phyloP scores from a whole-genome alignment of 139 green algal species.

The Tetraselmis chui region DNA sequence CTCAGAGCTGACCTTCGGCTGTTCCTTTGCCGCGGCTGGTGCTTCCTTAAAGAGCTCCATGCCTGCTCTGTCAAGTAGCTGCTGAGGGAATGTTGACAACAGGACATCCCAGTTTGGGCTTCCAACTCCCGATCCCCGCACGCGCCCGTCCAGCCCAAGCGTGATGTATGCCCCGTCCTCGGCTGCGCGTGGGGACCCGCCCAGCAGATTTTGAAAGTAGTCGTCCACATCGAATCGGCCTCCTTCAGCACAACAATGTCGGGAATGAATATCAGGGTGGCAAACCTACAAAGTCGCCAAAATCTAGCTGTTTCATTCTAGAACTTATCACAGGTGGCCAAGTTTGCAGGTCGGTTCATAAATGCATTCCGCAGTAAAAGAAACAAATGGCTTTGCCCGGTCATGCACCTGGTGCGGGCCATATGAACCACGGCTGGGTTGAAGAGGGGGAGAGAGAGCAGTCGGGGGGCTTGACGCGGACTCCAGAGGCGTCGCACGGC shows the following conservation, averaged over 20 bases:
- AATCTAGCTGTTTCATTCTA: too few relatives aligned
- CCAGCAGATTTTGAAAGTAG: not conserved
- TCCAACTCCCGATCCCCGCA: constrained; percentile 13
- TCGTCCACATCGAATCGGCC: not conserved
- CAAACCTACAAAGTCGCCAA: too few relatives aligned
- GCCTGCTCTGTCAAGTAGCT: constrained; percentile 5
- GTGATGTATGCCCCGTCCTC: constrained; percentile 14
- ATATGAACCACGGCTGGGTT: not conserved
- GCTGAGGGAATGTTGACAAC: constrained; percentile 17
- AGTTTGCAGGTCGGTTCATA: too few relatives aligned
- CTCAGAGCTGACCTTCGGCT: too few relatives aligned
- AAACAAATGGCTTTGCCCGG: too few relatives aligned
- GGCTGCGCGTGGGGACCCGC: not conserved
- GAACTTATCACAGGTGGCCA: too few relatives aligned
- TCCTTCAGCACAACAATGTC: not conserved
- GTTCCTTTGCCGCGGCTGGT: too few relatives aligned
- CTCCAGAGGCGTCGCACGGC: not conserved
- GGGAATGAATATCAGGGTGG: too few relatives aligned
- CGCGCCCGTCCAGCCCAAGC: constrained; percentile 3
- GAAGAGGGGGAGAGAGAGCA: not conserved
- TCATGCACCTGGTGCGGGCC: not conserved
- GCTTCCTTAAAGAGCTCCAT: constrained; percentile 4
- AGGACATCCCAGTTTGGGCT: constrained; percentile 8
- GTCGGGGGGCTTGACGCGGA: not conserved
- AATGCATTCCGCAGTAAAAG: too few relatives aligned